Conservation (phyloP, 305 asterid genomes). For the Plantago lanceolata region DNA sequence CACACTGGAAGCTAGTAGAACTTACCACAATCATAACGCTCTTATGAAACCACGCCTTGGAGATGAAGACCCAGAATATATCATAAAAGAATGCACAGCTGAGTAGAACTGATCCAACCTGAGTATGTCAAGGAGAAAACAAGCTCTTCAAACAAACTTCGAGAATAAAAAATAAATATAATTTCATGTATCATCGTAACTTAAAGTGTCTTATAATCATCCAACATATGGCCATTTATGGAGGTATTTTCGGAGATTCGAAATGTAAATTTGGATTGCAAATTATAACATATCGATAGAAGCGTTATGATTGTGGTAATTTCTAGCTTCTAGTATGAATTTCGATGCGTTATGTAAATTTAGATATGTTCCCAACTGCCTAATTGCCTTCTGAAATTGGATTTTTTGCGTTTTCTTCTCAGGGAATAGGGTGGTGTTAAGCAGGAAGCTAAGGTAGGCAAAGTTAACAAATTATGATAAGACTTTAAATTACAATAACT, state of each 20-base stretch:
- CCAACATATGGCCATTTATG: too few relatives aligned
- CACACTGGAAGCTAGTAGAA: background rate
- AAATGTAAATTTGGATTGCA: too few relatives aligned
- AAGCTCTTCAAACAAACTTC: conserved; percentile 17
- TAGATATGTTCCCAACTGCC: background rate
- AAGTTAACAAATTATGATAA: too few relatives aligned
- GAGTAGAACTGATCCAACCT: conserved; percentile 95
- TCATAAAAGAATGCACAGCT: conserved; percentile 86
- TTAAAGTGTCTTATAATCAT: background rate
- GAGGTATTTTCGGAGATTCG: too few relatives aligned
- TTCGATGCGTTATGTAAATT: too few relatives aligned
- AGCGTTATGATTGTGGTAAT: too few relatives aligned
- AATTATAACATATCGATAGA: too few relatives aligned
- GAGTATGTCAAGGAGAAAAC: conserved; percentile 28
- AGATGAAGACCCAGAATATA: conserved; percentile 89
- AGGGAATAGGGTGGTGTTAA: too few relatives aligned
- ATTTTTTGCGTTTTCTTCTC: too few relatives aligned
- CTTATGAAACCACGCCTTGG: conserved; percentile 81
- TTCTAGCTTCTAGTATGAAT: too few relatives aligned
- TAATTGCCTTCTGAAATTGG: background rate
- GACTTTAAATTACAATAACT: conserved; percentile 1
- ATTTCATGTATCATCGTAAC: background rate
- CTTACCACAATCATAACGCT: conserved; percentile 98
- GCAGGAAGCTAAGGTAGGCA: too few relatives aligned
- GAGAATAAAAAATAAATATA: background rate